Evolutionary conservation across 2,329 filamentous ascomycete genomes (phyloP), one percentile per base, ranked within the genome.

Genomic region (Colletotrichum tropicicola): DNA sequence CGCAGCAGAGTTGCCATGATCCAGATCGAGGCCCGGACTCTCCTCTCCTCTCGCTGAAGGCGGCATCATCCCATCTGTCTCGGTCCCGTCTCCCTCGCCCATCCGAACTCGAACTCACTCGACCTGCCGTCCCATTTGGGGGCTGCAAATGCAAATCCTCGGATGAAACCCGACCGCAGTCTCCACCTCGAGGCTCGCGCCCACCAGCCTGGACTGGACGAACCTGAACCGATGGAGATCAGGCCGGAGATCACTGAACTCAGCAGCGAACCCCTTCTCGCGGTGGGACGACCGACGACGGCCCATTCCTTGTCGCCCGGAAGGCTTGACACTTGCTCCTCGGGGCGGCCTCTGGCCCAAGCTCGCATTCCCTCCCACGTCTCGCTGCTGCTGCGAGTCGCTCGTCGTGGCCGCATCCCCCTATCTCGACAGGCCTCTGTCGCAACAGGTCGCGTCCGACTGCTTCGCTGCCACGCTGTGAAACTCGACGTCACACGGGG

Each of bases 381-480:
- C 28, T 17, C 45, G 19, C 17, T 23, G 6, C 19, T 7, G 9
- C n/a, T 35, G 57, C 48, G 25, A 43, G 35, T 32, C 35, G 32
- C n/a, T 49, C 43, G 54, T 21, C 30, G 9, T 51, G 12, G 32
- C n/a, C 32, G 32, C 32, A 35, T 35, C 32, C 59, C 59, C 62
- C 32, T 65, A 51, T 53, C 15, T 32, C 37, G 28, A 52, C 59
- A 63, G 63, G 59, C 51, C 44, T 56, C 30, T 58, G 63, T 64
- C 59, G 47, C 59, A 64, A 47, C 59, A 52, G 30, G 47, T 54
- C 39, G 48, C 41, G 32, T 53, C 17, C 43, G n/a, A 35, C n/a
- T 48, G 41, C 30, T 27, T 48, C 30, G 56, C 43, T 65, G 61
- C 27, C 56, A 59, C 61, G 43, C 28, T 13, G 43, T 55, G 48